A percentile compares a stretch with the other conserved stretches of the same genome.
Conservation (phyloP, 2,329 filamentous ascomycete genomes). For the Aspergillus persii region DNA sequence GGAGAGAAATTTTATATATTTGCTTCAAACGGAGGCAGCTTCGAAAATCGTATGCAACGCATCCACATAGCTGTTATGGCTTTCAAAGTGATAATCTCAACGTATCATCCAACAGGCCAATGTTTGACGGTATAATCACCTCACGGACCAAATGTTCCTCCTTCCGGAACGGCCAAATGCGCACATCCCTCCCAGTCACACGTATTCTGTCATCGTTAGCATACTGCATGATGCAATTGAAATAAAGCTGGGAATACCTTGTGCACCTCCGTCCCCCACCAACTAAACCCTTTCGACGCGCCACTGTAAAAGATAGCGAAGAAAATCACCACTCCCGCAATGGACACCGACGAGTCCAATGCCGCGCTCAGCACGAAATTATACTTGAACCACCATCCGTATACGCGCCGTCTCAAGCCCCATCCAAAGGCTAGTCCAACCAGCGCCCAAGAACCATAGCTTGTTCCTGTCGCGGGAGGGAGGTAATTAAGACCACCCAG, state of each 20-base stretch:
- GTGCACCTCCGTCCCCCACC: constrained; percentile 28
- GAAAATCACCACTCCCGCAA: constrained; percentile 28
- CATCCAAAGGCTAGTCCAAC: constrained; percentile 65
- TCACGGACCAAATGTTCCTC: constrained; percentile 16
- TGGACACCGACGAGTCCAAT: constrained; percentile 49
- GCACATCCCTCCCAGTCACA: constrained; percentile 25
- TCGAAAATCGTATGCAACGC: too few species aligned
- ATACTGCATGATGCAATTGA: background rate
- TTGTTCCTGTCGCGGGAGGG: constrained; percentile 66
- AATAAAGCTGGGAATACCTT: constrained; percentile 11
- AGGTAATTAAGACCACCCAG: constrained; percentile 33
- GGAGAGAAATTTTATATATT: too few species aligned
- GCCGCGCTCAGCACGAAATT: constrained; percentile 71
- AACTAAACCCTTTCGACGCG: constrained; percentile 19
- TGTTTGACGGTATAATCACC: background rate
- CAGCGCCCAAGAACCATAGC: constrained; percentile 65
- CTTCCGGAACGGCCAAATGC: constrained; percentile 15
- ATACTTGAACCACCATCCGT: constrained; percentile 70
- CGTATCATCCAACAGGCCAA: too few species aligned
- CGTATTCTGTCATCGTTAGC: constrained; percentile 17
- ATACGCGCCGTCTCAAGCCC: constrained; percentile 58
- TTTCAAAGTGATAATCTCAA: too few species aligned
- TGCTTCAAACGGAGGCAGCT: too few species aligned
- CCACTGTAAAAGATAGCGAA: constrained; percentile 27
- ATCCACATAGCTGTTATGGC: too few species aligned